Evolutionary conservation across 1,284 basidiomycete genomes (phyloP).

Genomic region (Leucoagaricus sp.): DNA sequence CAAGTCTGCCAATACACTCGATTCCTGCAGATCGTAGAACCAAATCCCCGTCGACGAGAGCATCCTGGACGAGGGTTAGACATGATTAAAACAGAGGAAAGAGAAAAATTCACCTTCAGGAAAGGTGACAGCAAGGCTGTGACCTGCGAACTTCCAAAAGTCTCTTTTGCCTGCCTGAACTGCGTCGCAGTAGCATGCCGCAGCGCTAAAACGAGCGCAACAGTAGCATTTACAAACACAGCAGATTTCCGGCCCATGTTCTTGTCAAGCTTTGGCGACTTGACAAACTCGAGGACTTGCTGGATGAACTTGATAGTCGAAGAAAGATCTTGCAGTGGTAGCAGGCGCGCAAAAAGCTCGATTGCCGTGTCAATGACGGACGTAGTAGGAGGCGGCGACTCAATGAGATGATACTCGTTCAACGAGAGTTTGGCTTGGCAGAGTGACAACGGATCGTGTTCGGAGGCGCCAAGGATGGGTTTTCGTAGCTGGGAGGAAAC

Average conservation of each 20-base stretch:
- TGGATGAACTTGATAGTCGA: constrained; percentile 70
- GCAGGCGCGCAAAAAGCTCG: constrained; percentile 79
- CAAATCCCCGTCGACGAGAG: constrained; percentile 80
- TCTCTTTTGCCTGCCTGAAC: constrained; percentile 64
- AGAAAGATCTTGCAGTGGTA: constrained; percentile 78
- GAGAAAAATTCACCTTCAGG: constrained; percentile 60
- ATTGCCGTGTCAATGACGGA: constrained; percentile 90
- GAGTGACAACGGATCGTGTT: constrained; percentile 84
- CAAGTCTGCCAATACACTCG: constrained; percentile 88
- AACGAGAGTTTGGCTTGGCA: constrained; percentile 54
- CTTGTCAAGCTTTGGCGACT: constrained; percentile 83
- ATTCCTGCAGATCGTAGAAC: constrained; percentile 82
- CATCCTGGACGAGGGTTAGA: constrained; percentile 52
- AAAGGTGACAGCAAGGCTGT: constrained; percentile 72
- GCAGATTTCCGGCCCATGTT: constrained; percentile 91
- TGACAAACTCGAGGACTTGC: constrained; percentile 69
- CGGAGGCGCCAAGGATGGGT: constrained; percentile 83
- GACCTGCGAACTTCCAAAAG: constrained; percentile 70
- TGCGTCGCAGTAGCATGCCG: constrained; percentile 55
- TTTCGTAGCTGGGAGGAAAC: constrained; percentile 56
- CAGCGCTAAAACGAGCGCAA: constrained; percentile 81
- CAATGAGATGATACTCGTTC: constrained; percentile 46
- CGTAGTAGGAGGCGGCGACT: constrained; percentile 79
- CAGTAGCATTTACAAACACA: constrained; percentile 79
- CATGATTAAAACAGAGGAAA: not conserved